A percentile compares a stretch with the other conserved stretches of the same genome.
These are phyloP conservation scores for Vaccinium darrowii DNA, from an alignment of 148 eudicot species.

Conservation along the genomic window DNA sequence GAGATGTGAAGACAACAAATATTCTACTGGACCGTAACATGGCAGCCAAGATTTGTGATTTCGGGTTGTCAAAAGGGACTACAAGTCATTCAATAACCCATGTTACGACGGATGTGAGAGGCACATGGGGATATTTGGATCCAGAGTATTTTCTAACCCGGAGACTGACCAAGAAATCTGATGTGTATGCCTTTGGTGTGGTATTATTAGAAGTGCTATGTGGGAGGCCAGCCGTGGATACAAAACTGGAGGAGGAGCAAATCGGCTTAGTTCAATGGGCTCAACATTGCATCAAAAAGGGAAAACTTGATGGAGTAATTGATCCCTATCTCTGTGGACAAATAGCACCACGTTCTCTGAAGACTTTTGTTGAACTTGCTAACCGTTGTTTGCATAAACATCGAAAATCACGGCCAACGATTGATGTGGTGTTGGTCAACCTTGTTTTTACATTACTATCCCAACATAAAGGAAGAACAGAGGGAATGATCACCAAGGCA, in stretches of 20 bases:
- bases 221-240: neutral
- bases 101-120: neutral
- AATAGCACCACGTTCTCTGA: neutral
- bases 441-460: neutral
- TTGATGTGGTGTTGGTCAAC: neutral
- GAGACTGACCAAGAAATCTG: neutral
- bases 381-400: neutral
- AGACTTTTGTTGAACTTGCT: neutral
- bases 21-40: neutral
- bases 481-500: neutral
- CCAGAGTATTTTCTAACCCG: neutral
- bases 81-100: neutral
- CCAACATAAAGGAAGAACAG: neutral
- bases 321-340: neutral
- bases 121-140: neutral
- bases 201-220: neutral
- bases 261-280: neutral
- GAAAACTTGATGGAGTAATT: neutral
- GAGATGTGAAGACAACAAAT: neutral
- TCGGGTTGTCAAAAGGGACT: neutral
- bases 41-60: neutral
- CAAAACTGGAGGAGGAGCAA: neutral
- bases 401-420: neutral
- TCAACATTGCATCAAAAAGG: neutral
- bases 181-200: neutral